phyloP scores from a whole-genome alignment of 805 yeast genomes.

The Yarrowia sp. region DNA sequence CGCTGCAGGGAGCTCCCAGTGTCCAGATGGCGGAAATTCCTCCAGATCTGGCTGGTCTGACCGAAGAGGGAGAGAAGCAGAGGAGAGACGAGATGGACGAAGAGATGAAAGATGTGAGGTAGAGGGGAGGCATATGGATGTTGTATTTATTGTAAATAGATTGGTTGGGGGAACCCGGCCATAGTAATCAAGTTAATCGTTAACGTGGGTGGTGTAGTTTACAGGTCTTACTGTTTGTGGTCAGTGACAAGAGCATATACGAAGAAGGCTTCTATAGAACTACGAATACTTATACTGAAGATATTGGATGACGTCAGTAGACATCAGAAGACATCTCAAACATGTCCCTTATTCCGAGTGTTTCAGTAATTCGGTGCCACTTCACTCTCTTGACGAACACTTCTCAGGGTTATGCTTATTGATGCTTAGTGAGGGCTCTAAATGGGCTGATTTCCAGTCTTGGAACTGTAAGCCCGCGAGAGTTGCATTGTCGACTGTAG shows the following conservation, averaged over 20 bases:
- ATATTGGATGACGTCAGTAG: too few species aligned
- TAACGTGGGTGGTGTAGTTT: too few species aligned
- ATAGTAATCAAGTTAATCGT: too few species aligned
- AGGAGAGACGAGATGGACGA: slow-evolving; percentile 48
- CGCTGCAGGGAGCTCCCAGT: slow-evolving; percentile 88
- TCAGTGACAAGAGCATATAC: too few species aligned
- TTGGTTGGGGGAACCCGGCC: too few species aligned
- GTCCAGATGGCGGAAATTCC: slow-evolving; percentile 92
- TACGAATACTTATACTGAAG: too few species aligned
- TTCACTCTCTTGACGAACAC: background rate
- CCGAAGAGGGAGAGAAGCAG: slow-evolving; percentile 52
- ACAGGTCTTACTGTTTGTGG: too few species aligned
- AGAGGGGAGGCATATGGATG: background rate
- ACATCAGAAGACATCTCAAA: too few species aligned
- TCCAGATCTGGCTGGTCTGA: slow-evolving; percentile 59
- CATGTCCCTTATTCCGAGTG: too few species aligned
- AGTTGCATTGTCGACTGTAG: background rate
- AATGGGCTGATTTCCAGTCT: background rate
- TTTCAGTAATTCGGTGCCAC: too few species aligned
- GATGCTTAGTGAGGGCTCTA: background rate
- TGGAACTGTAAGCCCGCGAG: background rate
- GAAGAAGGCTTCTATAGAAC: too few species aligned
- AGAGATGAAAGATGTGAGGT: slow-evolving; percentile 39
- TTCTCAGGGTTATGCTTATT: background rate
- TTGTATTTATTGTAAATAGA: slow-evolving; percentile 20